These are phyloP conservation scores for Parmelia sp. DNA, from an alignment of 495 filamentous ascomycete species.

Conservation along the genomic window DNA sequence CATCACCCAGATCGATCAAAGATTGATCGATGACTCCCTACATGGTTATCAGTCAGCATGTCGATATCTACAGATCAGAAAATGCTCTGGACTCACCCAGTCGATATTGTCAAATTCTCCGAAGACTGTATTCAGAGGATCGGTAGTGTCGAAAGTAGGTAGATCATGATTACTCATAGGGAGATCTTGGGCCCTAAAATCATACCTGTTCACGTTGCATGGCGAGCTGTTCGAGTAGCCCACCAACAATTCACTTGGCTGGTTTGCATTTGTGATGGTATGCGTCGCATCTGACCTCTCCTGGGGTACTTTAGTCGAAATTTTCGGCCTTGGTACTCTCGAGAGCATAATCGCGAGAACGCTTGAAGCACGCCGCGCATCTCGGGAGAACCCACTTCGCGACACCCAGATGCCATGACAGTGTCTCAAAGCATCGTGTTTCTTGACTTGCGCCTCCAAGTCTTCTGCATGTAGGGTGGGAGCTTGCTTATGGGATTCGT, in stretches of 20 bases:
- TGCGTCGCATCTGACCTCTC: not conserved
- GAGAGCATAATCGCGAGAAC: constrained; percentile 15
- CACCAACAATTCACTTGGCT: not conserved
- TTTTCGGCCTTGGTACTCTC: not conserved
- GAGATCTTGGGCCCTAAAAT: not conserved
- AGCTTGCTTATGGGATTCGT: constrained; percentile 17
- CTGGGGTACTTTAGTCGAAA: not conserved
- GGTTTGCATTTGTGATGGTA: not conserved
- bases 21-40: constrained; percentile 4
- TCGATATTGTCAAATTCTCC: constrained; percentile 5
- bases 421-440: constrained; percentile 31
- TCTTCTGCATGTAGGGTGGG: not conserved
- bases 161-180: not conserved
- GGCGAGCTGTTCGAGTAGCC: not conserved
- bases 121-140: constrained; percentile 4
- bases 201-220: not conserved
- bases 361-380: constrained; percentile 22
- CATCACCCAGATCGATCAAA: not conserved
- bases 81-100: not conserved
- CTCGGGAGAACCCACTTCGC: constrained; percentile 13
- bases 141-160: not conserved
- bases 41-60: not conserved
- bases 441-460: constrained; percentile 19
- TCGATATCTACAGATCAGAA: not conserved
- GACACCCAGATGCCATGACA: constrained; percentile 34